Evolutionary conservation across 768 basidiomycete species (phyloP), one percentile per base, ranked within the genome.

Genomic region (Rhodotorula paludigena): DNA sequence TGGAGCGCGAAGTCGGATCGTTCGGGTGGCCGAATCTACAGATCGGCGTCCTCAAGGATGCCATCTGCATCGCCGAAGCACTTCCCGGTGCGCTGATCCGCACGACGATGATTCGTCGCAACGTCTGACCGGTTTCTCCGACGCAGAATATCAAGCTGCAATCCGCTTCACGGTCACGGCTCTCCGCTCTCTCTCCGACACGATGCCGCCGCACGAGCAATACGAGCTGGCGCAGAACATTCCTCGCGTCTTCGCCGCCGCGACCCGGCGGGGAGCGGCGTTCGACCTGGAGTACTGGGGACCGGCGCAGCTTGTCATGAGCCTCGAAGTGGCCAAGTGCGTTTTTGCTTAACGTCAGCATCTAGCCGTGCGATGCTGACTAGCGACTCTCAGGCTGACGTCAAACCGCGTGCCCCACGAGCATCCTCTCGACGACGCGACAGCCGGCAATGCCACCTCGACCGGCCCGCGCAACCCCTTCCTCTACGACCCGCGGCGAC

Each of bases 11-110:
- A 44, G 56, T 30, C 25, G 64, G 64, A 8, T 78, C 83, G 9
- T 89, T 86, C 76, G 96, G 96, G 8, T 98, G 94, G 94, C 88
- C 92, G 5, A 90, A 92, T 77, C 81, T 99, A 47, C 94, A 96
- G 80, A 85, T 97, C 25, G 92, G 91, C 32, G 85, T 93, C n/a
- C 82, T 97, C 30, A 84, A 91, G 44, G 96, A 98, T 77, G 90
- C 92, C 1, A 86, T 97, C 30, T 87, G 89, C 0, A 86, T 98
- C 5, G 89, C 91, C 3, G 91, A 97, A 78, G 86, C 90, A 21
- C 80, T 99, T 32, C 92, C 94, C 63, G 92, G 92, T 90, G 68
- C 57, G 64, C 28, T 45, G 44, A n/a, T n/a, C n/a, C n/a, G n/a
- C n/a, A n/a, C 44, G 21, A 23, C 8, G 8, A 7, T 7, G 21